A percentile compares a stretch with the other conserved stretches of the same genome.
phyloP scores from a whole-genome alignment of 1,284 basidiomycete species.

The Coniferiporia weirii region DNA sequence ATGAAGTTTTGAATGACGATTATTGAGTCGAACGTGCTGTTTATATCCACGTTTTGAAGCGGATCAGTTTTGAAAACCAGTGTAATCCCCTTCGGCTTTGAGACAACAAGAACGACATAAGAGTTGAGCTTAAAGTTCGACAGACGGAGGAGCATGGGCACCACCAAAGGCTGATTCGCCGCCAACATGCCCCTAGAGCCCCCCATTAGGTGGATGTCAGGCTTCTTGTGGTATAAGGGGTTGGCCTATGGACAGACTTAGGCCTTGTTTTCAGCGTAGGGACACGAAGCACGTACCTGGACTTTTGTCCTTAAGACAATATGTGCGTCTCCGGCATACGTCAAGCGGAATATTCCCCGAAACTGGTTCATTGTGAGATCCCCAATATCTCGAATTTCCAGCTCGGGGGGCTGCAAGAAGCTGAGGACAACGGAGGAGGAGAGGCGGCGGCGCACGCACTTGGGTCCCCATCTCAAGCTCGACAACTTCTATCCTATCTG shows the following conservation, averaged over 20 bases:
- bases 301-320: conserved; percentile 95
- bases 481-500: conserved; percentile 95
- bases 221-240: conserved; percentile 87
- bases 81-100: conserved; percentile 95
- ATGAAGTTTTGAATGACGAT: conserved; percentile 97
- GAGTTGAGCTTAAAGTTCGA: conserved; percentile 92
- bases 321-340: conserved; percentile 94
- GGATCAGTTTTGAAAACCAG: conserved; percentile 99
- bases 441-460: conserved; percentile 40
- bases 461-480: conserved; percentile 98
- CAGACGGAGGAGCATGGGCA: conserved; percentile 97
- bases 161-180: conserved; percentile 88
- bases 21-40: conserved; percentile 96
- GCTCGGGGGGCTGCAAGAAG: conserved; percentile 77
- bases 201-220: conserved; percentile 72
- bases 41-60: conserved; percentile 95
- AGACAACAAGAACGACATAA: conserved; percentile 96
- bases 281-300: conserved; percentile 55
- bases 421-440: neutral
- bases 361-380: conserved; percentile 96
- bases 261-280: neutral
- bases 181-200: conserved; percentile 82
- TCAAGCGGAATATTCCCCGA: conserved; percentile 93
- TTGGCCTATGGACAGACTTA: conserved; percentile 63
- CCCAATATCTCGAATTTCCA: conserved; percentile 97